Evolutionary conservation across 345 rosid species (phyloP).

Genomic region (Eucalyptus tenuipes): DNA sequence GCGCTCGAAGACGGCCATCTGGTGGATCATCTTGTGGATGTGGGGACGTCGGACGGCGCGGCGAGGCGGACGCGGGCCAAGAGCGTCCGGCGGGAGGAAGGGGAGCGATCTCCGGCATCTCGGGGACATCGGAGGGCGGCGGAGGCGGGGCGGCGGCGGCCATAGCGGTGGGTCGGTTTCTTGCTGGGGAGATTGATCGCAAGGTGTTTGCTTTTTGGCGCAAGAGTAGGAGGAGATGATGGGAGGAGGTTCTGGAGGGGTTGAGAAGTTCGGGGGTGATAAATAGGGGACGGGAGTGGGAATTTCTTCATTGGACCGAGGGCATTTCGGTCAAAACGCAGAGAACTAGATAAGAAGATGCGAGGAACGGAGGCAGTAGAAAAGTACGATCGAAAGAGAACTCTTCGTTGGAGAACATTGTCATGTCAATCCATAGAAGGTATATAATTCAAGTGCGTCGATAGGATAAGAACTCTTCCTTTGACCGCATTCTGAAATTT

Average conservation of each 20-base stretch:
- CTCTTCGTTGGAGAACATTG: background rate
- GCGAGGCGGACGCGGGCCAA: conserved; percentile 91
- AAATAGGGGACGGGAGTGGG: background rate
- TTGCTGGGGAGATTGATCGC: background rate
- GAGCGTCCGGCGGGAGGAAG: conserved; percentile 33
- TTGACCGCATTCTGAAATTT: background rate
- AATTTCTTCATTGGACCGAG: background rate
- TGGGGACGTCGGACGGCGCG: conserved; percentile 51
- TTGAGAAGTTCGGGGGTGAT: background rate
- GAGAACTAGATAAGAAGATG: background rate
- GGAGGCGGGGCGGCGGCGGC: conserved; percentile 95
- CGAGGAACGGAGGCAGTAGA: background rate
- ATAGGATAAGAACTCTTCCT: background rate
- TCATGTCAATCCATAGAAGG: background rate
- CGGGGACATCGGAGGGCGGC: conserved; percentile 56
- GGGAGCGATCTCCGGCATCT: conserved; percentile 30
- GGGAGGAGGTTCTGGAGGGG: background rate
- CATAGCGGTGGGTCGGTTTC: conserved; percentile 7
- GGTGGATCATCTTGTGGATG: conserved; percentile 83
- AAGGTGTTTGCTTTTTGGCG: background rate
- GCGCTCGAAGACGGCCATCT: conserved; percentile 79
- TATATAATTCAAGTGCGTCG: background rate
- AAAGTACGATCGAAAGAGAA: background rate
- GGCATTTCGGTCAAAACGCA: background rate
- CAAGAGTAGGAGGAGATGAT: background rate